A percentile compares a stretch with the other conserved stretches of the same genome.
These are phyloP conservation scores for Metschnikowia rubicola DNA, from an alignment of 805 yeast genomes.

Conservation along the genomic window DNA sequence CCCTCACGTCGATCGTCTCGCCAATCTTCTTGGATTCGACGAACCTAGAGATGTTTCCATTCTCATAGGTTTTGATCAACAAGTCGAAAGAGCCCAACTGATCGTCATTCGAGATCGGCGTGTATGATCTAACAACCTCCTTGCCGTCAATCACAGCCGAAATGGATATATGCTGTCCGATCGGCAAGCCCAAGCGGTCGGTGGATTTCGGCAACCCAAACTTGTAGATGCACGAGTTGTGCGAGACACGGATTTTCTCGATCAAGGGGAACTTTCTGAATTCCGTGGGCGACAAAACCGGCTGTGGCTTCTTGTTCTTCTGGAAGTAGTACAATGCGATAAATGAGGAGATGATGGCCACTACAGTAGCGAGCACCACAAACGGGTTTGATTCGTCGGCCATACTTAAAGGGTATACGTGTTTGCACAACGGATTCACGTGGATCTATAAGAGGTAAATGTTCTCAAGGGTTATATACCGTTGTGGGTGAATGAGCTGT, in stretches of 20 bases:
- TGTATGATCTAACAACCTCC: constrained; percentile 81
- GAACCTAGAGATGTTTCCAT: constrained; percentile 77
- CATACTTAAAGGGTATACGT: constrained; percentile 9
- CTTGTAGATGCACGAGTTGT: constrained; percentile 79
- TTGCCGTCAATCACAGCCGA: constrained; percentile 73
- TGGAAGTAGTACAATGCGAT: constrained; percentile 34
- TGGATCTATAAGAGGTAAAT: neutral
- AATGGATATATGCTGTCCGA: constrained; percentile 90
- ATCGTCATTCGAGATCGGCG: constrained; percentile 82
- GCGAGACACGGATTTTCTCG: constrained; percentile 69
- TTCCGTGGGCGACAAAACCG: constrained; percentile 60
- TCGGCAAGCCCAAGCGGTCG: constrained; percentile 81
- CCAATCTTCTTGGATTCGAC: constrained; percentile 74
- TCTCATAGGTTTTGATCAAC: constrained; percentile 79
- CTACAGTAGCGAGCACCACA: constrained; percentile 38
- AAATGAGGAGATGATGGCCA: constrained; percentile 32
- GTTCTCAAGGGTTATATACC: no score
- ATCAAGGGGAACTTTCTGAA: constrained; percentile 79
- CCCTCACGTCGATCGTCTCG: constrained; percentile 72
- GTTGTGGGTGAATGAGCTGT: neutral
- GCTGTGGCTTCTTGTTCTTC: constrained; percentile 35
- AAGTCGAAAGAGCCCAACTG: constrained; percentile 80
- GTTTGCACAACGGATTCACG: no score
- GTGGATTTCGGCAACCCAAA: constrained; percentile 75
- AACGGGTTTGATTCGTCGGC: constrained; percentile 40